Base-by-base conservation (phyloP, 2,329 filamentous ascomycete species). In the Chaetomium strumarium region DNA sequence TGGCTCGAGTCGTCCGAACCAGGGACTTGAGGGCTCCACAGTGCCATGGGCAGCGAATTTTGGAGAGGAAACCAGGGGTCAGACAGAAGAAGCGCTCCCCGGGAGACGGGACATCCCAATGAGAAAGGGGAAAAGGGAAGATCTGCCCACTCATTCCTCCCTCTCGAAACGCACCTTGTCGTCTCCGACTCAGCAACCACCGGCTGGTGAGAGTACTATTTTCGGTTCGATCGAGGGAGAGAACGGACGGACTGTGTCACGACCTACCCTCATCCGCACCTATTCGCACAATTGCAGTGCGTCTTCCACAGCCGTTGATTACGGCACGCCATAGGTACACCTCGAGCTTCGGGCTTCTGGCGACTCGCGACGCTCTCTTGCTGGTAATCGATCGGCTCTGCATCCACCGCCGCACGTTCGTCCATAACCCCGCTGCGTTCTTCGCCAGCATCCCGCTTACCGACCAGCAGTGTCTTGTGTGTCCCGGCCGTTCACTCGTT, bases 401-500 rank as follows among this genome's bases (percentile, higher is more conserved):
- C 31, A 33, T 5, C 14, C 12, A 10, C 33, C 33, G 9, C 9
- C 36, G 38, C 24, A 16, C 46, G 36, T 30, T 36, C 43, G 16
- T 13, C 37, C 11, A 5, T 47, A 37, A 16, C 44, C 44, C 38
- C n/a, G 17, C 24, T 50, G 36, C 20, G 17, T 29, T 14, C 24
- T 39, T 48, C 19, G 6, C 9, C 49, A 41, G 11, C 33, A 33
- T 31, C n/a, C 30, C 40, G 17, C 37, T 40, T 42, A 9, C 11
- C 24, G 24, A 46, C 46, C 34, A 7, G 38, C 38, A 19, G 37
- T 31, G 34, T 20, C 38, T 19, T 52, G 20, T 39, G 20, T 39
- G 42, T 46, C 45, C 34, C 39, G 44, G 45, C 46, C 44, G 20
- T 55, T 53, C 53, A 43, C 45, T 59, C 58, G 47, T 54, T 58